Percentiles rank a stretch among this genome's conserved stretches.
Evolutionary conservation across 192 early-diverging fungal species (phyloP).

Genomic region (Chytriomyces sp.): DNA sequence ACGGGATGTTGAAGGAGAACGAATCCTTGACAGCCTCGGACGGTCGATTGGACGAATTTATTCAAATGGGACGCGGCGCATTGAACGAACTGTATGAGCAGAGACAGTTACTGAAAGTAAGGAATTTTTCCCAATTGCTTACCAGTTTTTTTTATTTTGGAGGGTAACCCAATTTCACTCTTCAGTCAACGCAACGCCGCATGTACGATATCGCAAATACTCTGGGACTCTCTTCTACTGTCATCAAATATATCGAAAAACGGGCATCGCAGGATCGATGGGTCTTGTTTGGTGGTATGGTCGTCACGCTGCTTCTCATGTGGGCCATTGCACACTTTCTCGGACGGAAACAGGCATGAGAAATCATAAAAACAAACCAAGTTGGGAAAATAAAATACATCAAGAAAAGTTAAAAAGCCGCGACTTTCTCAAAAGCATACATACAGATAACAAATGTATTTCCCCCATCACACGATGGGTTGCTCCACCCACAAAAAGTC

Average conservation of each 20-base stretch:
- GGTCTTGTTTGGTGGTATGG: conserved; percentile 53
- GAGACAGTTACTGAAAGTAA: conserved; percentile 54
- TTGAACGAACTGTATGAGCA: conserved; percentile 58
- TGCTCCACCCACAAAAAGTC: conserved; percentile 15
- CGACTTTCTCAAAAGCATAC: too few relatives aligned
- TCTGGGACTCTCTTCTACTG: conserved; percentile 53
- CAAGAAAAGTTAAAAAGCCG: too few relatives aligned
- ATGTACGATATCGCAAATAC: conserved; percentile 53
- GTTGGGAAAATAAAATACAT: background rate
- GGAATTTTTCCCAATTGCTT: background rate
- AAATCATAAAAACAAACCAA: background rate
- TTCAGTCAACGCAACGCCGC: conserved; percentile 53
- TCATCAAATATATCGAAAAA: conserved; percentile 59
- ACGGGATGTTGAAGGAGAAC: conserved; percentile 43
- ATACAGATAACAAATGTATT: too few relatives aligned
- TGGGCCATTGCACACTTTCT: conserved; percentile 52
- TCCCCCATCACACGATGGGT: background rate
- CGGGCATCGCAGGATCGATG: conserved; percentile 47
- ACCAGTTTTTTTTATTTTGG: background rate
- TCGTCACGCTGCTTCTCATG: conserved; percentile 53
- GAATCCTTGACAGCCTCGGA: conserved; percentile 32
- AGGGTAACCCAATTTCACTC: background rate
- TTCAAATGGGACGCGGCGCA: conserved; percentile 47
- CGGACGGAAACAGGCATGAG: conserved; percentile 12
- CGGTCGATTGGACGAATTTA: conserved; percentile 46